These are phyloP conservation scores for Yamadazyma mexicana DNA, from an alignment of 1,139 yeast species.

Conservation along the genomic window DNA sequence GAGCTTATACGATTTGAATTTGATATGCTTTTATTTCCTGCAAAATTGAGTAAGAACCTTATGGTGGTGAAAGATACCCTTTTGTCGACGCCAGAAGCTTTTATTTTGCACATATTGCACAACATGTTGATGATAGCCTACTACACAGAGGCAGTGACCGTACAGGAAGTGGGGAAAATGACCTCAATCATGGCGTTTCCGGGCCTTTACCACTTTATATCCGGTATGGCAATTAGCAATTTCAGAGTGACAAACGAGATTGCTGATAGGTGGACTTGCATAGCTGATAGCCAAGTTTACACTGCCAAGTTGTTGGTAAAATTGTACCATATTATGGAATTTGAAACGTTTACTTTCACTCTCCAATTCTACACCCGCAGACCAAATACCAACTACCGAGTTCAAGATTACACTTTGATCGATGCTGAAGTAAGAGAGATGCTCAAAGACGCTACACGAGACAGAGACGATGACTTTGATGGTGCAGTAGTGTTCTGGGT, in stretches of 20 bases:
- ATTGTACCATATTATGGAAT: constrained; percentile 21
- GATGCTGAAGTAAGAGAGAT: constrained; percentile 14
- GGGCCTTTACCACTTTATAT: constrained; percentile 22
- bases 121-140: constrained; percentile 20
- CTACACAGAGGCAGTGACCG: constrained; percentile 18
- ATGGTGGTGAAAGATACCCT: constrained; percentile 21
- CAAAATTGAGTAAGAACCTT: constrained; percentile 20
- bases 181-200: constrained; percentile 22
- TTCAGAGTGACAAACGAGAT: constrained; percentile 20
- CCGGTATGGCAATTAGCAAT: constrained; percentile 24
- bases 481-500: constrained; percentile 26
- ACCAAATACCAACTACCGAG: constrained; percentile 13
- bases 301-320: constrained; percentile 16
- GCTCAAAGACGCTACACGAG: constrained; percentile 7
- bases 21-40: constrained; percentile 26
- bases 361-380: constrained; percentile 16
- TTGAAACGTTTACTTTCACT: constrained; percentile 19
- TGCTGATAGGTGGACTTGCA: constrained; percentile 20
- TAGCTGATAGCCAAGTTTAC: constrained; percentile 19
- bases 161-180: constrained; percentile 17
- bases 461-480: constrained; percentile 20
- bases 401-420: constrained; percentile 10
- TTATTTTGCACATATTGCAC: constrained; percentile 21
- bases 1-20: constrained; percentile 20
- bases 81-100: constrained; percentile 23